Conservation (phyloP, 129 eudicot genomes). For the Saussurea involucrata region DNA sequence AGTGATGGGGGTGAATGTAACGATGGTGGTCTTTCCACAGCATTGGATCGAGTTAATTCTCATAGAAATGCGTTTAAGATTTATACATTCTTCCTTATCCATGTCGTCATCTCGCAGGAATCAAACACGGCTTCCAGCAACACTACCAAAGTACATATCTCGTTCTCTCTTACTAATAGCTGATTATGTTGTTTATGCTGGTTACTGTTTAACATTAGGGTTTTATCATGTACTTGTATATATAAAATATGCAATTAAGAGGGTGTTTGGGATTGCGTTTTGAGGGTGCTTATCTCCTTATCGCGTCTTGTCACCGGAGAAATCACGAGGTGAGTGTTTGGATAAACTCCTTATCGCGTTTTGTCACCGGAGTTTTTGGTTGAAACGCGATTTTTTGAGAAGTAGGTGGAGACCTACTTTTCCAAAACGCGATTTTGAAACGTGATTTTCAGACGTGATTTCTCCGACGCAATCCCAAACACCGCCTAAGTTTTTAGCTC, state of each 20-base stretch:
- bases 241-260: neutral
- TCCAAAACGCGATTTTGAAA: too few relatives aligned
- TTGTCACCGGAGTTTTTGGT: too few relatives aligned
- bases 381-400: too few relatives aligned
- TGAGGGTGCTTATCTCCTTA: too few relatives aligned
- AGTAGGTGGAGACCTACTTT: too few relatives aligned
- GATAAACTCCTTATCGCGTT: too few relatives aligned
- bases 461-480: too few relatives aligned
- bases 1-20: slow-evolving; percentile 19
- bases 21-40: slow-evolving; percentile 14
- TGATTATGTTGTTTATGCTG: neutral
- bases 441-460: too few relatives aligned
- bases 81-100: slow-evolving; percentile 72
- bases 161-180: neutral
- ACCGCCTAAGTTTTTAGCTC: too few relatives aligned
- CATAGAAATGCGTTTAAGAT: slow-evolving; percentile 84
- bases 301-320: too few relatives aligned
- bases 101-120: slow-evolving; percentile 67
- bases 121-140: slow-evolving; percentile 24
- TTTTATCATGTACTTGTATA: neutral
- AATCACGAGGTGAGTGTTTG: too few relatives aligned
- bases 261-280: too few relatives aligned
- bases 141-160: slow-evolving; percentile 38
- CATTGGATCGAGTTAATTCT: slow-evolving; percentile 54
- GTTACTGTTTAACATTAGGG: neutral